A percentile compares a stretch with the other conserved stretches of the same genome.
Evolutionary conservation across 129 eudicot genomes (phyloP).

Genomic region (Flaveria sonorensis): DNA sequence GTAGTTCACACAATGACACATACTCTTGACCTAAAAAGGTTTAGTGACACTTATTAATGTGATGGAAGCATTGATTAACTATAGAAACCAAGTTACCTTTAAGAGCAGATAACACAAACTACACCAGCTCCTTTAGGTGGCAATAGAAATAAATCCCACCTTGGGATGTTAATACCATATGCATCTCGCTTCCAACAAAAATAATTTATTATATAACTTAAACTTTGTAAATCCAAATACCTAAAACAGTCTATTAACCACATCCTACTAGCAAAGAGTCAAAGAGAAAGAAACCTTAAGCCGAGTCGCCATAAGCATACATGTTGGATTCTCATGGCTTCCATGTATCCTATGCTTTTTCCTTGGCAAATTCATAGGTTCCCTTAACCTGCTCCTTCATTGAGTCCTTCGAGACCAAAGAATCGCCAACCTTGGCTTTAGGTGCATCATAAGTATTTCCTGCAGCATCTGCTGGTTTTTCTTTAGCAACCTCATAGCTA

Average conservation of each 20-base stretch:
- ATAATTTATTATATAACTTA: conserved; percentile 8
- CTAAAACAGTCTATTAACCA: not conserved
- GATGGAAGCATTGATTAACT: not conserved
- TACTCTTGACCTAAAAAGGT: not conserved
- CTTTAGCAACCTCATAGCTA: conserved; percentile 51
- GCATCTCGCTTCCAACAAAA: conserved; percentile 17
- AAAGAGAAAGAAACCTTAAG: conserved; percentile 27
- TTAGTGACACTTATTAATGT: not conserved
- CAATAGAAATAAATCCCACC: conserved; percentile 2
- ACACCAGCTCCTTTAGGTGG: conserved; percentile 4
- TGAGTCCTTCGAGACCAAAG: conserved; percentile 35
- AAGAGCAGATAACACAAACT: not conserved
- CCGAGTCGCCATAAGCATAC: not conserved
- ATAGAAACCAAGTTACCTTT: not conserved
- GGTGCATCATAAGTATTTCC: conserved; percentile 6
- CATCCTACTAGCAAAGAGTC: conserved; percentile 3
- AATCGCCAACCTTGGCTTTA: conserved; percentile 25
- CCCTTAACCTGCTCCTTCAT: conserved; percentile 36
- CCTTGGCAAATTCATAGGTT: conserved; percentile 50
- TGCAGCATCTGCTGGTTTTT: conserved; percentile 39
- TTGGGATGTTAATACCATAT: not conserved
- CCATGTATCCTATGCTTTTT: conserved; percentile 36
- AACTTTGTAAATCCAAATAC: conserved; percentile 8
- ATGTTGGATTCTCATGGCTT: conserved; percentile 19
- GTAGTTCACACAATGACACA: not conserved